Base-by-base conservation (phyloP, 179 eudicot genomes). In the Actinidia polygama region DNA sequence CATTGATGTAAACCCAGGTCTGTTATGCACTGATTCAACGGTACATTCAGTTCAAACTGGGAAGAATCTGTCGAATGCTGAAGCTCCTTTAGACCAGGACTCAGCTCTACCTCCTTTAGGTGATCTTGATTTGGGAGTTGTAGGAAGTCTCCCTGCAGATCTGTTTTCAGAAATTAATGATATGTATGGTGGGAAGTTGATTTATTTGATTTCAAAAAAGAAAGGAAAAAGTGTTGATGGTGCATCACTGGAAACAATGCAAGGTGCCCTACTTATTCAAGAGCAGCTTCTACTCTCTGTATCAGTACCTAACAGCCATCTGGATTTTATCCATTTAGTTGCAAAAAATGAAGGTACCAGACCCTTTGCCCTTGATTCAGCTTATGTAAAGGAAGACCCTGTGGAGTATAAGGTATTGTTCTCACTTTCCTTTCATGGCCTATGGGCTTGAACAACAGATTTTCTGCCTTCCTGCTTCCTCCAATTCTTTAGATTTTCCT, bases 141-240 rank as follows among this genome's bases (percentile, higher is more conserved):
- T 97, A 84, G 91, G n/a, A 88, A 91, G 90, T 87, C 94, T 97
- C 80, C 99, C 99, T 76, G 91, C 94, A 49, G 97, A 95, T 49
- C 81, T 97, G 72, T 82, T 97, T 80, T 88, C 97, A 72, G 98
- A 97, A 84, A 88, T 95, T 54, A 93, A 95, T 87, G 91, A 85
- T 16, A 84, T 92, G 83, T 97, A 97, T 89, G 90, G 88, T 36
- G 98, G 99, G 59, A 92, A 89, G 80, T 87, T 97, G 83, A 83
- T 80, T 16, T 82, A 80, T 68, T 88, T 92, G 81, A 87, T 97
- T 55, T 86, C 89, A 9, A 85, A 88, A 78, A 81, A 80, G 57
- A 93, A 89, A 86, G 87, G 85, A 70, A 85, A 87, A 86, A 86
- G 77, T 78, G 77, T 55, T 46, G 82, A 81, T 79, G 51, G 30